Base-by-base conservation (phyloP, 2,329 filamentous ascomycete genomes). In the Coniochaeta sp. region DNA sequence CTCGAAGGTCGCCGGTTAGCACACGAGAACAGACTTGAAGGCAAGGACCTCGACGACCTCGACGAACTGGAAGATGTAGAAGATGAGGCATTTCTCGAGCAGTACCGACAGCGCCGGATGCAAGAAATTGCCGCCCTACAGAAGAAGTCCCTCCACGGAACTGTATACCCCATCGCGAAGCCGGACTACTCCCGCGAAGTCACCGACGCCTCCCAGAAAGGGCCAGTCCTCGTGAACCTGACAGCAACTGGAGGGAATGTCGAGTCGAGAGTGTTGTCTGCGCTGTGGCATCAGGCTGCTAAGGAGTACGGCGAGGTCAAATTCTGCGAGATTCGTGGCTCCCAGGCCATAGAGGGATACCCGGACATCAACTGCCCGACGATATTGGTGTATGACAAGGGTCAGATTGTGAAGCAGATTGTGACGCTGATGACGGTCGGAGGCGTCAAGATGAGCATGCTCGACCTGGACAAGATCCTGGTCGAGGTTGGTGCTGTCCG, bases 281-380 rank as follows among this genome's bases (percentile, higher is more conserved):
- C 95, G 64, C 75, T 96, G 18, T 99, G 92, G 91, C 78, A 86
- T 31, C 83, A 91, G 63, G 79, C 94, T 35, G 92, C 94, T 1
- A 72, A 71, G 54, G 90, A 92, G 63, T 99, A 91, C 64, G 90
- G 91, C 18, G 92, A 99, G 58, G 76, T 99, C 67, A 99, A 99
- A 71, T 99, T 99, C 70, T 97, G 92, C 67, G 89, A 97, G 72
- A 97, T 99, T 60, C 82, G 86, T 60, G 94, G 86, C 6, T 85
- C 90, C 64, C 83, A 96, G 72, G 96, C 94, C 53, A 96, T 99
- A 60, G 94, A 97, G 67, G 90, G 90, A 35, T 99, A 99, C 68
- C 94, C 94, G 1, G 94, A 97, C 62, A 80, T 81, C 52, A 99
- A 99, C 67, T 96, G 91, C 53, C 94, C 94, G 1, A 99, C 94